Conservation (phyloP, 2,329 filamentous ascomycete genomes). For the Passalora sequoiae region DNA sequence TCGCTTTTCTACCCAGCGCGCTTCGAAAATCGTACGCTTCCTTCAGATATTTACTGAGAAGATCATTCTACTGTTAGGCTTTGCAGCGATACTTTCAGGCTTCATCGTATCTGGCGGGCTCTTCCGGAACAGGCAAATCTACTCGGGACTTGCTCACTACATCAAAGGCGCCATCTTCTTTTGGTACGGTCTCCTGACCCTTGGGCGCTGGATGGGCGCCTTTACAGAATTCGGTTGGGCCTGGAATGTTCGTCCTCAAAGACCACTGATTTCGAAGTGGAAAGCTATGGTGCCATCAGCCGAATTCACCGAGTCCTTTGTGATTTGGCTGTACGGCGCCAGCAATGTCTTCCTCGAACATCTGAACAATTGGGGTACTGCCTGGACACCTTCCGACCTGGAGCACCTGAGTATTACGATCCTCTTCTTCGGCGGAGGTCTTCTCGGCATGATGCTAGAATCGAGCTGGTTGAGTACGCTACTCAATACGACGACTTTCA, state of each 20-base stretch:
- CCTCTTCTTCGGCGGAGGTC: slow-evolving; percentile 85
- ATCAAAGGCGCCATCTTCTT: slow-evolving; percentile 95
- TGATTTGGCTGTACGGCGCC: slow-evolving; percentile 84
- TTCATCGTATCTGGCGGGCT: slow-evolving; percentile 74
- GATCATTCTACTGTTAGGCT: slow-evolving; percentile 71
- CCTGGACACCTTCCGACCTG: slow-evolving; percentile 73
- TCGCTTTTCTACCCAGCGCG: slow-evolving; percentile 40
- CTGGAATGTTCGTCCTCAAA: slow-evolving; percentile 75
- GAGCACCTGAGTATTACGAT: slow-evolving; percentile 91
- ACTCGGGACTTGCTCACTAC: slow-evolving; percentile 85
- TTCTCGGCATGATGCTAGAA: slow-evolving; percentile 48
- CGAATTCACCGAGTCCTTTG: slow-evolving; percentile 82
- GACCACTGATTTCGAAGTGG: slow-evolving; percentile 56
- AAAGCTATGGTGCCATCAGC: slow-evolving; percentile 62
- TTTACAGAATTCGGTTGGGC: slow-evolving; percentile 92
- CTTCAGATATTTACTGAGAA: slow-evolving; percentile 68
- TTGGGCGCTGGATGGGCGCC: slow-evolving; percentile 84
- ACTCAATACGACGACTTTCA: slow-evolving; percentile 50
- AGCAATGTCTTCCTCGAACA: slow-evolving; percentile 94
- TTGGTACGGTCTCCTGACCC: slow-evolving; percentile 80
- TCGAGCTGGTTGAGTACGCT: slow-evolving; percentile 57
- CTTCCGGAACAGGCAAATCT: slow-evolving; percentile 57
- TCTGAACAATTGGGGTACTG: slow-evolving; percentile 63
- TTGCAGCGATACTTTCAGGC: slow-evolving; percentile 66
- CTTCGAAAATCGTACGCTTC: slow-evolving; percentile 55